phyloP scores from a whole-genome alignment of 768 basidiomycete genomes.

The Mycena kentingensis region DNA sequence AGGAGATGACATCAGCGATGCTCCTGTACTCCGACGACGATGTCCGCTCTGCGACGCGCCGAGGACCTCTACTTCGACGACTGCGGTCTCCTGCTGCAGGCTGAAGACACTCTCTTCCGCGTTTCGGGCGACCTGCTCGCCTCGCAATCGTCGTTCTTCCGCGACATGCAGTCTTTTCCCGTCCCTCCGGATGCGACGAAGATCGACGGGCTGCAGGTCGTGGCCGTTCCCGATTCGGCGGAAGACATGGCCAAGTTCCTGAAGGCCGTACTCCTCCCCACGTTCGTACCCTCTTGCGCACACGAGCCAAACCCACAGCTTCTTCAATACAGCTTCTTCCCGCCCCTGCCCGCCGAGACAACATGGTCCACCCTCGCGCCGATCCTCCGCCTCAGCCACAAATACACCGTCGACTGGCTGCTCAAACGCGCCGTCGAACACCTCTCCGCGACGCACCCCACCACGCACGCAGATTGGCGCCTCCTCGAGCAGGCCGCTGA shows the following conservation, averaged over 20 bases:
- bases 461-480: not conserved
- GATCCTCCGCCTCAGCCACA: not conserved
- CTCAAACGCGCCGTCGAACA: not conserved
- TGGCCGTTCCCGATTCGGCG: not conserved
- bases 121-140: slow-evolving; percentile 9
- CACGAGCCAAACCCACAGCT: not conserved
- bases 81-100: slow-evolving; percentile 5
- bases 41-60: no score
- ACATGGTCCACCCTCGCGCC: not conserved
- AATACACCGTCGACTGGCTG: not conserved
- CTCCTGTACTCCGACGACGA: no score
- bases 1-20: no score
- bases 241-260: not conserved
- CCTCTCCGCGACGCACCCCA: not conserved
- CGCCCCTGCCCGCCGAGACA: not conserved
- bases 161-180: slow-evolving; percentile 2
- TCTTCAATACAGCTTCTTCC: not conserved
- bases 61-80: slow-evolving; percentile 8
- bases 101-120: slow-evolving; percentile 9
- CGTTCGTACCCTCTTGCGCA: not conserved
- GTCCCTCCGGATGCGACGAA: not conserved
- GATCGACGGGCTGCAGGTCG: not conserved
- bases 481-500: not conserved
- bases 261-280: not conserved
- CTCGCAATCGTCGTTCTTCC: slow-evolving; percentile 9